Conservation (phyloP, 2,329 filamentous ascomycete species). For the Calonectria pseudoreteaudii region DNA sequence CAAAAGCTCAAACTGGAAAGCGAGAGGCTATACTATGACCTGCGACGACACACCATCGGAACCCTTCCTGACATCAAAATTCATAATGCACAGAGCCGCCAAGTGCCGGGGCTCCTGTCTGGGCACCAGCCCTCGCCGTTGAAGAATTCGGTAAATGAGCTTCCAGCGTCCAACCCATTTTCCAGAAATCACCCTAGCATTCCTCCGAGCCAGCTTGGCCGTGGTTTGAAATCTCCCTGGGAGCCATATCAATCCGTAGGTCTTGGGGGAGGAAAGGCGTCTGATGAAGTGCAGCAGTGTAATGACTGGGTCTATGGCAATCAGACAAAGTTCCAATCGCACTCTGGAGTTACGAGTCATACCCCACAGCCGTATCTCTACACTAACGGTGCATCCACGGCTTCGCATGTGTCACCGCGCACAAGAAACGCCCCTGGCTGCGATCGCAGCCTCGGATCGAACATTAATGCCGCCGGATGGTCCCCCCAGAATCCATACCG, state of each 20-base stretch:
- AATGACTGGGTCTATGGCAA: background rate
- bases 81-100: background rate
- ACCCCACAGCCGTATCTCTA: background rate
- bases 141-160: background rate
- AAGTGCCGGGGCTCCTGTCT: background rate
- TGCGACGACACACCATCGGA: constrained; percentile 7
- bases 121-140: background rate
- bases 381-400: background rate
- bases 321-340: background rate
- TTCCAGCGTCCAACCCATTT: background rate
- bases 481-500: background rate
- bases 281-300: background rate
- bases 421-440: background rate
- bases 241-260: background rate
- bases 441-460: background rate
- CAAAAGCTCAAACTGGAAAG: constrained; percentile 4
- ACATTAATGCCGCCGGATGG: background rate
- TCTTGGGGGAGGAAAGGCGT: background rate
- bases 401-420: background rate
- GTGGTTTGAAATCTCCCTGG: background rate
- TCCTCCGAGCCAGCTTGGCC: background rate
- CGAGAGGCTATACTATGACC: background rate
- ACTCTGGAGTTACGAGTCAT: background rate
- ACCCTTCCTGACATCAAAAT: background rate
- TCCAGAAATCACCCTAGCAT: background rate